phyloP scores from a whole-genome alignment of 306 rosid species.

The Ceratonia siliqua region DNA sequence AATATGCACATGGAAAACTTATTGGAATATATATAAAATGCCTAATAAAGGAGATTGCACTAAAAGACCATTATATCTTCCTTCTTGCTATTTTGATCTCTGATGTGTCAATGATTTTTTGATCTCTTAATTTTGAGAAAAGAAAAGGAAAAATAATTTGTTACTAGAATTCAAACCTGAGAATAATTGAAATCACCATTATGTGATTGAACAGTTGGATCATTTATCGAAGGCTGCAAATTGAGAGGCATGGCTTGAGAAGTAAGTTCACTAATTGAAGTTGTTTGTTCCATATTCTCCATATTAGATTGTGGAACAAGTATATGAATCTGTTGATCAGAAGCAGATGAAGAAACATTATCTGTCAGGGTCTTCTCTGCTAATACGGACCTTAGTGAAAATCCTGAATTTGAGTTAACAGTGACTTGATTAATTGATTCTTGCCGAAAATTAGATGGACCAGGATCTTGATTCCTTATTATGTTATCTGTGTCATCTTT shows the following conservation, averaged over 20 bases:
- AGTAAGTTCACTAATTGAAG: background rate
- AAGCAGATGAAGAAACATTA: constrained; percentile 29
- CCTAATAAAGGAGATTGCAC: background rate
- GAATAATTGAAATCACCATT: background rate
- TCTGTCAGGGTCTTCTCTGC: constrained; percentile 27
- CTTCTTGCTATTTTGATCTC: no score
- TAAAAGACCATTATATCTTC: background rate
- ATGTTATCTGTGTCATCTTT: constrained; percentile 36
- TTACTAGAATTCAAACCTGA: constrained; percentile 30
- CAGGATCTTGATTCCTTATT: constrained; percentile 31
- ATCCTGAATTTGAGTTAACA: constrained; percentile 37
- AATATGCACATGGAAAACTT: background rate
- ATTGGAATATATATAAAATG: background rate
- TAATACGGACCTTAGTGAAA: constrained; percentile 48
- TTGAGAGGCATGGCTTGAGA: background rate
- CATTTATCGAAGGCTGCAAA: background rate
- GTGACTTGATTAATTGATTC: constrained; percentile 43
- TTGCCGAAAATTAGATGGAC: constrained; percentile 28
- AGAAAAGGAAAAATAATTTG: background rate
- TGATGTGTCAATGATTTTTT: background rate
- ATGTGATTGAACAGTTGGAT: background rate
- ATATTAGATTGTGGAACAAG: background rate
- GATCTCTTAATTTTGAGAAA: background rate
- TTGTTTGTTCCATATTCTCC: background rate
- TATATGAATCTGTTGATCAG: background rate